Evolutionary conservation across 2,329 filamentous ascomycete genomes (phyloP).

Genomic region (Diaporthe longicolla): DNA sequence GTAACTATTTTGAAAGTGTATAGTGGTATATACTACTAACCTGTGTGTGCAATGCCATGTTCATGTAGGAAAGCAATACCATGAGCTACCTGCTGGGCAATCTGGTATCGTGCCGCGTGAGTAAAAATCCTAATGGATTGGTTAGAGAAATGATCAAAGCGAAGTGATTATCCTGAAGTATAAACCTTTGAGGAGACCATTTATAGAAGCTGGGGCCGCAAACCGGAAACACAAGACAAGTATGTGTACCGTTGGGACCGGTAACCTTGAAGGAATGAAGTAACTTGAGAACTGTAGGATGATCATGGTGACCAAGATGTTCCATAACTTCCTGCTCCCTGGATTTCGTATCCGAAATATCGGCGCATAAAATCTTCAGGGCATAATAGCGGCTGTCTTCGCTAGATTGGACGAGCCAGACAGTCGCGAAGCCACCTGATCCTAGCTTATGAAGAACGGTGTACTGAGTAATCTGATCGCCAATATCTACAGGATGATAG

Average conservation of each 20-base stretch:
- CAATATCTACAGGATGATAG: slow-evolving; percentile 21
- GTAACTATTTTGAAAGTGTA: background rate
- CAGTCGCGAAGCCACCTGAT: slow-evolving; percentile 25
- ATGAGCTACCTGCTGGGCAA: slow-evolving; percentile 12
- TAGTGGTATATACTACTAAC: background rate
- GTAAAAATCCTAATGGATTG: background rate
- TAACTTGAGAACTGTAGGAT: background rate
- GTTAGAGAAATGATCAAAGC: background rate
- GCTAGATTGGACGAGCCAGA: slow-evolving; percentile 28
- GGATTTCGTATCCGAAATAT: background rate
- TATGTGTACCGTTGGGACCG: slow-evolving; percentile 23
- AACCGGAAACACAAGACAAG: slow-evolving; percentile 25
- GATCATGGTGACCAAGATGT: slow-evolving; percentile 8
- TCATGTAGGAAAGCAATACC: slow-evolving; percentile 26
- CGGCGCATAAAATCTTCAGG: slow-evolving; percentile 28
- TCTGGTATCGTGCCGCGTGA: background rate
- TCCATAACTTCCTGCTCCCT: slow-evolving; percentile 17
- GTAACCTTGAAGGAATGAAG: slow-evolving; percentile 24
- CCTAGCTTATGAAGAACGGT: slow-evolving; percentile 28
- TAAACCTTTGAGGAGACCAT: background rate
- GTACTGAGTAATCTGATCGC: slow-evolving; percentile 6
- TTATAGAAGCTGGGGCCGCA: slow-evolving; percentile 10
- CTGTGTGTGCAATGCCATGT: slow-evolving; percentile 16
- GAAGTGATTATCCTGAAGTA: background rate
- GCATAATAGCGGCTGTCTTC: slow-evolving; percentile 30